phyloP scores from a whole-genome alignment of 2,329 filamentous ascomycete species.

The Penicillium expansum region DNA sequence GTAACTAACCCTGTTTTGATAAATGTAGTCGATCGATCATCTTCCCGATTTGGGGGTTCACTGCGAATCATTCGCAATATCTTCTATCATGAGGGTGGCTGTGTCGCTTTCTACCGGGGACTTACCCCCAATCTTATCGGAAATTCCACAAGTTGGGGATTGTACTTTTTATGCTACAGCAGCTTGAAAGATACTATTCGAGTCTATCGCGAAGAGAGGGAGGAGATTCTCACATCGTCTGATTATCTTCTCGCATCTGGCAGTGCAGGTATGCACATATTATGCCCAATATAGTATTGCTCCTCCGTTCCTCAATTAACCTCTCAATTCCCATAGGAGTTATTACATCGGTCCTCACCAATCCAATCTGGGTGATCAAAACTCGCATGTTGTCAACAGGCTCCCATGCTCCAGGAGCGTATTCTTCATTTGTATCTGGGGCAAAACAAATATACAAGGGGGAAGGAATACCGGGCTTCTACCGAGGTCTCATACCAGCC shows the following conservation, averaged over 20 bases:
- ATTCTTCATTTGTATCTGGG: slow-evolving; percentile 73
- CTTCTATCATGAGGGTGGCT: slow-evolving; percentile 53
- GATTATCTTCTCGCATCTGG: slow-evolving; percentile 82
- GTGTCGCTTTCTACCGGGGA: slow-evolving; percentile 79
- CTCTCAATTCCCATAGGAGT: slow-evolving; percentile 50
- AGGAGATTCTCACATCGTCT: slow-evolving; percentile 51
- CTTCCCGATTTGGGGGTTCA: slow-evolving; percentile 52
- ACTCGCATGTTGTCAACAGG: slow-evolving; percentile 93
- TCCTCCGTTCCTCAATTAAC: slow-evolving; percentile 1
- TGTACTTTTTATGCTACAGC: slow-evolving; percentile 80
- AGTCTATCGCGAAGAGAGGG: slow-evolving; percentile 33
- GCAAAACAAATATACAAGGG: slow-evolving; percentile 62
- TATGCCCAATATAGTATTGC: not conserved
- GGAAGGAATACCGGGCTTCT: slow-evolving; percentile 79
- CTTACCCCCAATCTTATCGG: slow-evolving; percentile 86
- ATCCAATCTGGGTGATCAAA: slow-evolving; percentile 97
- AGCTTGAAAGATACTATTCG: slow-evolving; percentile 58
- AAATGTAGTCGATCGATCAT: slow-evolving; percentile 49
- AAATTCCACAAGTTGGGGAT: slow-evolving; percentile 84
- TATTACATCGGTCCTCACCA: slow-evolving; percentile 77
- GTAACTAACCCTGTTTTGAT: not conserved
- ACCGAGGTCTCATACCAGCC: slow-evolving; percentile 79
- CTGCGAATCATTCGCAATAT: slow-evolving; percentile 54
- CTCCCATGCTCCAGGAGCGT: slow-evolving; percentile 70
- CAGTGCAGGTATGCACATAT: slow-evolving; percentile 47